These are phyloP conservation scores for Trichoderma parareesei DNA, from an alignment of 495 filamentous ascomycete species.

Conservation along the genomic window DNA sequence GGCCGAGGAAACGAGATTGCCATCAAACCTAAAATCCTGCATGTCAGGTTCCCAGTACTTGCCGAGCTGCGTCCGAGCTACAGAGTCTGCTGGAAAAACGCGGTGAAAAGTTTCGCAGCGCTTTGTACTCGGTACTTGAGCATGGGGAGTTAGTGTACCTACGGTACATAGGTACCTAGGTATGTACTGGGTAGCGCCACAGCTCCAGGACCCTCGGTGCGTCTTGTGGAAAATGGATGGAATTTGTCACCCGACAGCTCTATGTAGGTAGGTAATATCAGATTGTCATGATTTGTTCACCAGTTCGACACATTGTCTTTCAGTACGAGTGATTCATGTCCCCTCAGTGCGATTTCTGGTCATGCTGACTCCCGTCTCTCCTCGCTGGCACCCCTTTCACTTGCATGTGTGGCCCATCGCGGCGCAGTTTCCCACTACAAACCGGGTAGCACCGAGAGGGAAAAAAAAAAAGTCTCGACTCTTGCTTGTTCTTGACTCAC, in stretches of 20 bases:
- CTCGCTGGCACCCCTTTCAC: background rate
- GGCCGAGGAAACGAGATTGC: background rate
- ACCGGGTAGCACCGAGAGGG: background rate
- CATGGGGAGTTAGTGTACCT: too few relatives aligned
- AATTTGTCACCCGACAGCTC: background rate
- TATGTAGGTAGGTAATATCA: too few relatives aligned
- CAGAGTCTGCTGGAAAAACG: too few relatives aligned
- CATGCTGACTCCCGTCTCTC: background rate
- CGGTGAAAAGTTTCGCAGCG: too few relatives aligned
- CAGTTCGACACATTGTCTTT: background rate
- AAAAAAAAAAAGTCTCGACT: background rate
- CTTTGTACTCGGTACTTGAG: too few relatives aligned
- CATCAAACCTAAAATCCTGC: background rate
- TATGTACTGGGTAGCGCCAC: too few relatives aligned
- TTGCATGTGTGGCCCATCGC: background rate
- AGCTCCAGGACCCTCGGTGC: background rate
- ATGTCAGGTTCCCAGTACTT: background rate
- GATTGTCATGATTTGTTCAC: background rate
- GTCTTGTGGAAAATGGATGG: background rate
- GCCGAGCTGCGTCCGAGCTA: background rate
- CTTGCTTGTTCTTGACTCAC: slow-evolving; percentile 1
- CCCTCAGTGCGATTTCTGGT: too few relatives aligned
- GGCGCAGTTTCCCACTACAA: background rate
- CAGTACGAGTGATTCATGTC: too few relatives aligned
- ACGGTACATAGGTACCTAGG: too few relatives aligned